Conservation (phyloP, 352 stramenopile genomes). For the Phytopythium ostracodes region DNA sequence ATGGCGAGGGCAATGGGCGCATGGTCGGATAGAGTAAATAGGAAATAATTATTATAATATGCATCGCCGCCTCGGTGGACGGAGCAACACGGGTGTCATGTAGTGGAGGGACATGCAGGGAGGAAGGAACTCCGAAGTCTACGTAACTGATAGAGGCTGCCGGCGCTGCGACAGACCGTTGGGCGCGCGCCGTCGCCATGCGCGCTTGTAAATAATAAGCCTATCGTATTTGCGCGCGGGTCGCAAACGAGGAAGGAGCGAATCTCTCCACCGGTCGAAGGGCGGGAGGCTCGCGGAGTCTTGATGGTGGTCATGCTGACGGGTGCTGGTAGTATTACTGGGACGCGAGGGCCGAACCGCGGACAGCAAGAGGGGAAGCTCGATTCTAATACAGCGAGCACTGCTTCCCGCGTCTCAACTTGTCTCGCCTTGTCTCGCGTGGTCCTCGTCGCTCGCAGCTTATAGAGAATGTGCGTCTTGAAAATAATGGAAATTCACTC, state of each 20-base stretch:
- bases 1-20: background rate
- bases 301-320: background rate
- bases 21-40: slow-evolving; percentile 1
- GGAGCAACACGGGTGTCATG: background rate
- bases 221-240: slow-evolving; percentile 1
- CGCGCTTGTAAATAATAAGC: slow-evolving; percentile 5
- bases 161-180: background rate
- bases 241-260: background rate
- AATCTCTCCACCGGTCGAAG: slow-evolving; percentile 2
- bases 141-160: background rate
- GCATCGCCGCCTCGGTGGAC: background rate
- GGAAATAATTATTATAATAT: slow-evolving; percentile 4
- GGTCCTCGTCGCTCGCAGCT: background rate
- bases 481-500: background rate
- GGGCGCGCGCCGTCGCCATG: background rate
- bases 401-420: background rate
- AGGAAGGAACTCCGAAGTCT: background rate
- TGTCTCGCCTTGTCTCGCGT: background rate
- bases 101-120: background rate
- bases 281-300: background rate
- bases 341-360: background rate
- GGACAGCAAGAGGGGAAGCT: background rate
- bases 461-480: background rate
- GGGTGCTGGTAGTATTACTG: background rate
- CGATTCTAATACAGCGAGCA: background rate